Base-by-base conservation (phyloP, 2,329 filamentous ascomycete genomes). In the Alternaria angustiovoidea region DNA sequence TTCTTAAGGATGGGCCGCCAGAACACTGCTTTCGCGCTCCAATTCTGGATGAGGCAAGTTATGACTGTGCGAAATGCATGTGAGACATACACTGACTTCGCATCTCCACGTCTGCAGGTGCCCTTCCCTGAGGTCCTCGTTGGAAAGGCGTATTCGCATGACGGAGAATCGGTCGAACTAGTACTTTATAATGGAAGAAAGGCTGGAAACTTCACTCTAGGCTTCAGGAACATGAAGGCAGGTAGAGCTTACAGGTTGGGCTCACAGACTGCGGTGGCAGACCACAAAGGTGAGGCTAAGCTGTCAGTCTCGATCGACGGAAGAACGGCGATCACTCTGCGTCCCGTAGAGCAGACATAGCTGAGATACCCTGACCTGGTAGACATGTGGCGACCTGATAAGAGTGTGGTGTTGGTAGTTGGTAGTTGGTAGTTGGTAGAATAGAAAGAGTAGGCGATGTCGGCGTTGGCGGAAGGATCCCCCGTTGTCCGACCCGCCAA, bases 201-300 rank as follows among this genome's bases (percentile, higher is more conserved):
- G 18, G n/a, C 38, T 0, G 38, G 8, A 8, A 11, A 5, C 3
- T 39, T 64, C 39, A 34, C 47, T 7, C 56, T 69, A 2, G 65
- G 63, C 1, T 64, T 67, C 46, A 64, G 54, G 39, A 62, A 63
- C 30, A 53, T 67, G 63, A 39, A 53, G 32, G 26, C 57, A 4
- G 61, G 63, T 6, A 47, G 14, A 22, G 46, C 26, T 38, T 67
- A 66, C 48, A 56, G 26, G 16, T 36, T 62, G 30, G 59, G 47
- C 9, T 14, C 28, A 3, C 16, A 64, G 54, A 54, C 18, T 16
- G 53, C 28, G 12, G 38, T 61, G 36, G 59, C 64, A 20, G 46
- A 55, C 30, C 24, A 9, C 1, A 57, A 54, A 3, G 64, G 62
- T 4, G 36, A 49, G 22, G 61, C 64, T 38, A 7, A 8, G n/a